Evolutionary conservation across 768 basidiomycete genomes (phyloP).

Genomic region (Pilatotrama ljubarskyi): DNA sequence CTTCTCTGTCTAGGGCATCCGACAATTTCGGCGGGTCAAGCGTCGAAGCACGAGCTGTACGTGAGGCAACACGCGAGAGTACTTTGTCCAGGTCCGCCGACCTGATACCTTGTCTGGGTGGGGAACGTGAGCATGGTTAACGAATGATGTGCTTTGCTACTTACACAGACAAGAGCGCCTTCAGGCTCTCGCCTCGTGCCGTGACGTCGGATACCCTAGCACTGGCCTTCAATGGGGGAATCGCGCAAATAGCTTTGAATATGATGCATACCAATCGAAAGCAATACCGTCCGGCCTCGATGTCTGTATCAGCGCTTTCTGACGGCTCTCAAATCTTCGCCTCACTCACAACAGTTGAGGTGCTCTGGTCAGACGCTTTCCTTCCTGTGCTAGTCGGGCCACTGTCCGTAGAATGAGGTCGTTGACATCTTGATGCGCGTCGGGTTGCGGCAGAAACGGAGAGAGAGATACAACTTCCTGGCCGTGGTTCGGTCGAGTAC

Average conservation of each 20-base stretch:
- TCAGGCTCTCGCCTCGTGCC: slow-evolving; percentile 11
- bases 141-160: neutral
- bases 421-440: slow-evolving; percentile 14
- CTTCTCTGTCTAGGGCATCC: neutral
- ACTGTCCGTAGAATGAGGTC: slow-evolving; percentile 17
- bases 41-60: neutral
- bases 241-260: neutral
- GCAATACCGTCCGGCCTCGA: slow-evolving; percentile 20
- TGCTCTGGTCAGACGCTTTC: slow-evolving; percentile 20
- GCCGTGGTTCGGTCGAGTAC: neutral
- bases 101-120: slow-evolving; percentile 17
- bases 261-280: slow-evolving; percentile 22
- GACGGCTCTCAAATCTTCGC: neutral
- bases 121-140: neutral
- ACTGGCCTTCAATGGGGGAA: neutral
- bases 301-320: neutral
- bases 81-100: slow-evolving; percentile 13
- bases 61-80: neutral
- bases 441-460: neutral
- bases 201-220: slow-evolving; percentile 18
- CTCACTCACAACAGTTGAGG: slow-evolving; percentile 23
- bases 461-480: slow-evolving; percentile 8
- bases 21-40: neutral
- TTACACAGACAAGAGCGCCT: slow-evolving; percentile 15
- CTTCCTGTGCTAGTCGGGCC: slow-evolving; percentile 12